Evolutionary conservation across 208 protist genomes (phyloP).

Genomic region (Naegleria gruberi): DNA sequence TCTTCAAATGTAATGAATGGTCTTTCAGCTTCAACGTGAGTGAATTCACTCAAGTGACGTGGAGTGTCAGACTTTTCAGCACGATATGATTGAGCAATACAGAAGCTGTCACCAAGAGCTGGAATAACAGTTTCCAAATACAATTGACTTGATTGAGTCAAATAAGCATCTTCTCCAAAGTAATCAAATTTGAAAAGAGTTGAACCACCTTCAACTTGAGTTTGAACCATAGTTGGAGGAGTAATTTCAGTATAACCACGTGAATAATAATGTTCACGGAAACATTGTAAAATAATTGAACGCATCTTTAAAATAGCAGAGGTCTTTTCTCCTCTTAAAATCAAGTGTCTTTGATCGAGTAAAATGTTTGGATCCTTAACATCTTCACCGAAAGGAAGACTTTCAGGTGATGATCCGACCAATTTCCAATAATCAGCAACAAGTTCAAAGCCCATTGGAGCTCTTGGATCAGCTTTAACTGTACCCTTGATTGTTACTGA

Average conservation of each 20-base stretch:
- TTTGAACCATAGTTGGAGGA: conserved; percentile 95
- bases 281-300: conserved; percentile 68
- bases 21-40: conserved; percentile 94
- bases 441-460: conserved; percentile 15
- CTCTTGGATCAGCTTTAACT: background rate
- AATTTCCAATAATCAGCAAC: conserved; percentile 23
- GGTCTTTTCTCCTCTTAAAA: conserved; percentile 76
- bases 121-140: conserved; percentile 94
- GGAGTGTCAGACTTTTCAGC: conserved; percentile 95
- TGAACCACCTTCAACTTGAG: conserved; percentile 91
- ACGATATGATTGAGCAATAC: conserved; percentile 88
- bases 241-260: conserved; percentile 83
- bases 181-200: conserved; percentile 95
- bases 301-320: conserved; percentile 77
- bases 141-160: conserved; percentile 97
- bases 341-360: conserved; percentile 87
- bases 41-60: conserved; percentile 96
- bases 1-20: conserved; percentile 92
- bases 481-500: conserved; percentile 34
- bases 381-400: conserved; percentile 60
- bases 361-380: conserved; percentile 71
- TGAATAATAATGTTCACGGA: conserved; percentile 89
- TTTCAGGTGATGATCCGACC: background rate
- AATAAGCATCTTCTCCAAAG: conserved; percentile 91
- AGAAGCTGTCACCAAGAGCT: conserved; percentile 90